Evolutionary conservation across 108 stramenopile genomes (phyloP), one percentile per base, ranked within the genome.

Genomic region (Nitzschia inconspicua): DNA sequence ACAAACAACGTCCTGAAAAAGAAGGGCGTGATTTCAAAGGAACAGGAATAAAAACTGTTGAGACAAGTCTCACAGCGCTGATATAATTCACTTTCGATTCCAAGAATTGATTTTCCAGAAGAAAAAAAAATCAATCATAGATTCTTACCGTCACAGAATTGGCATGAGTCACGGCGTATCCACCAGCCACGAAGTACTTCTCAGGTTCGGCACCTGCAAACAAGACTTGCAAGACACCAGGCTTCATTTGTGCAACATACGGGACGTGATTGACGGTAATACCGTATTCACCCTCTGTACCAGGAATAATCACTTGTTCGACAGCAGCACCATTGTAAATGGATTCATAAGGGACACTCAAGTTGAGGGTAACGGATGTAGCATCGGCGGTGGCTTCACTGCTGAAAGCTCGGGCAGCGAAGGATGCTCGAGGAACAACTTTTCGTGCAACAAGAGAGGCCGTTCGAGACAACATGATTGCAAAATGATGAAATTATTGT

Each of bases 151-250:
- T 96, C 19, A 85, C 80, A 5, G 92, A 94, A 51, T 89, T 82
- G 42, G 84, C 85, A 61, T 95, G 93, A 48, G 94, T 96, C 65
- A 97, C 69, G 19, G 97, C 87, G 60, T 95, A 97, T 44, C 97
- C 97, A 51, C 96, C 97, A 11, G 93, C 75, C 28, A 98, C 94
- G 73, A 98, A 98, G 66, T 90, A 98, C 72, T 97, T 97, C 78
- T 98, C 97, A 23, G 80, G 63, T 62, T 94, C 97, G 26, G 55
- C 30, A 7, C 48, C 27, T 39, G 88, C 86, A 69, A 91, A 91
- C 49, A 92, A 32, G 47, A 98, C 89, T 63, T 93, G 91, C 46
- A 98, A 66, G 44, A 96, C 88, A 20, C 97, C 97, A 42, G 97
- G 91, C 79, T 97, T 97, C 49, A 98, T 66, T 61, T 97, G 93